A percentile compares a stretch with the other conserved stretches of the same genome.
Evolutionary conservation across 2,329 filamentous ascomycete species (phyloP).

Genomic region (Eurotiales sp.): DNA sequence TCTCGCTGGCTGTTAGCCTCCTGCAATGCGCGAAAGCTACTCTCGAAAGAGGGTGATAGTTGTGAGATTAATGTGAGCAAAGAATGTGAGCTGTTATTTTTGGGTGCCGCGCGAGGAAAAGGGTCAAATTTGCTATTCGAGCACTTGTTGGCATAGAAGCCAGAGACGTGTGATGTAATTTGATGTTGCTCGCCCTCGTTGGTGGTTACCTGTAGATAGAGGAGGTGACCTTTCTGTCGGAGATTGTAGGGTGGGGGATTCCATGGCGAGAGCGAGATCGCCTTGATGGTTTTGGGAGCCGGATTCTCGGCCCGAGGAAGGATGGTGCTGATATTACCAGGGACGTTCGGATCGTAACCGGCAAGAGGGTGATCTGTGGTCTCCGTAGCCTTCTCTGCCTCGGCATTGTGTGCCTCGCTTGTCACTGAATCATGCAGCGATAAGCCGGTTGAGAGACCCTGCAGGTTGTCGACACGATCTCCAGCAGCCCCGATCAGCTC

Average conservation of each 20-base stretch:
- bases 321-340: constrained; percentile 65
- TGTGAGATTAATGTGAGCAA: constrained; percentile 73
- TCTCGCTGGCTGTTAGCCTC: constrained; percentile 83
- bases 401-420: constrained; percentile 38
- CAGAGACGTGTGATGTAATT: constrained; percentile 87
- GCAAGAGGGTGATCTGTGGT: constrained; percentile 54
- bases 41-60: constrained; percentile 77
- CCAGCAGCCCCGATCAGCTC: constrained; percentile 92
- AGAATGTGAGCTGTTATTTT: constrained; percentile 77
- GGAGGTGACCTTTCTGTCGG: constrained; percentile 83
- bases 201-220: constrained; percentile 85
- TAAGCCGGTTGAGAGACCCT: constrained; percentile 78
- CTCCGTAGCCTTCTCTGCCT: constrained; percentile 27
- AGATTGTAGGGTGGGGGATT: constrained; percentile 92
- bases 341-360: constrained; percentile 72
- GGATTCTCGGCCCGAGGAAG: constrained; percentile 64
- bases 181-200: constrained; percentile 94
- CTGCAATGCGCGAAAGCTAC: constrained; percentile 72
- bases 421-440: constrained; percentile 80
- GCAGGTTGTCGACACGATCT: constrained; percentile 78
- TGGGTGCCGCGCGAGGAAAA: constrained; percentile 71
- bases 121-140: constrained; percentile 95
- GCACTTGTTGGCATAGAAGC: constrained; percentile 96
- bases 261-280: constrained; percentile 85
- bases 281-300: constrained; percentile 86